Evolutionary conservation across 2,329 filamentous ascomycete species (phyloP), one percentile per base, ranked within the genome.

Genomic region (Stagonosporopsis chrysanthemi): DNA sequence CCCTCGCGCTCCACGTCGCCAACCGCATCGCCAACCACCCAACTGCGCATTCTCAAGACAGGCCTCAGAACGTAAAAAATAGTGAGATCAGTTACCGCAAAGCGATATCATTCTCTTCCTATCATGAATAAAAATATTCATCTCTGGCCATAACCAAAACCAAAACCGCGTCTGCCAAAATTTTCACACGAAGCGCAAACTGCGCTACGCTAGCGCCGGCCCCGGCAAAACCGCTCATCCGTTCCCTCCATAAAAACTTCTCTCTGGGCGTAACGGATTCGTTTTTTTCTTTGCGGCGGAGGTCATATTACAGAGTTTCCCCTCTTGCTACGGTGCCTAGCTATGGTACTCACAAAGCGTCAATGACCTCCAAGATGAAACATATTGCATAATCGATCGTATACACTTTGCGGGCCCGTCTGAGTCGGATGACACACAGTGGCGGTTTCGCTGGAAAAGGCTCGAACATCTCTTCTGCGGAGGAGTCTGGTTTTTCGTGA

Each of bases 211-310:
- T 42, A 35, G 29, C 41, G 11, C 57, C 48, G 54, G 42, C 22
- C 35, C 14, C 58, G 56, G 60, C 24, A 26, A 24, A 58, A 62
- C 49, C 39, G 31, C 38, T 33, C 31, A 28, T 23, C 41, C 24
- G 39, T 33, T 17, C 11, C 48, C 45, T 24, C 50, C 33, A 70
- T 60, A 72, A 73, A 73, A 67, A 54, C 58, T 62, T 58, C 46
- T 28, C 60, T 28, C 17, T 6, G 23, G 42, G 56, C 61, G 47
- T 15, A 56, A 29, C n/a, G n/a, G n/a, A n/a, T n/a, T n/a, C n/a
- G n/a, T 83, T 15, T 14, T 12, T 84, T 84, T 91, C 82, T 88
- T 58, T 92, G 90, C 89, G 89, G 90, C 89, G 87, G 87, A 69
- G 70, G 68, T 72, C 86, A 86, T 83, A 88, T 84, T 80, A 63